phyloP scores from a whole-genome alignment of 306 rosid genomes.

The Macrotyloma uniflorum region DNA sequence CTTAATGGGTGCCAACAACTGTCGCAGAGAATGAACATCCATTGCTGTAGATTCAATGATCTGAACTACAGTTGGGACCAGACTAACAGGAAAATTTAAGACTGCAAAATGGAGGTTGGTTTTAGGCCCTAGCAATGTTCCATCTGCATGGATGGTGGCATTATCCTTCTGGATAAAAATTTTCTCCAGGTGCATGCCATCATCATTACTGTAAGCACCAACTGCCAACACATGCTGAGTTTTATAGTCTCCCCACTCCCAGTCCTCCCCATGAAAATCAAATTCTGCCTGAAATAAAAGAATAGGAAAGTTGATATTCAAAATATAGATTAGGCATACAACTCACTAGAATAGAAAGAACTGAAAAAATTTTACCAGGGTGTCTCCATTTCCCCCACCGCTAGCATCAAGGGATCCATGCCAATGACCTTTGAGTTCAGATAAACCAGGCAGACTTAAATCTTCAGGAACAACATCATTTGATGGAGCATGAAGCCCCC shows the following conservation, averaged over 20 bases:
- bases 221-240: conserved; percentile 84
- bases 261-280: conserved; percentile 91
- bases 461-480: conserved; percentile 83
- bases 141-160: conserved; percentile 96
- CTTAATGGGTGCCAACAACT: conserved; percentile 79
- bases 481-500: conserved; percentile 68
- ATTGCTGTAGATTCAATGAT: conserved; percentile 84
- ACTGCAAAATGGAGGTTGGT: conserved; percentile 92
- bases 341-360: conserved; percentile 33
- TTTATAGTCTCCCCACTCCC: conserved; percentile 99
- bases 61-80: conserved; percentile 90
- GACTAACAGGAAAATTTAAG: conserved; percentile 85
- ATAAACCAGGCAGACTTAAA: conserved; percentile 81
- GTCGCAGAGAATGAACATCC: conserved; percentile 85
- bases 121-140: conserved; percentile 88
- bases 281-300: conserved; percentile 76
- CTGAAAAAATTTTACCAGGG: conserved; percentile 59
- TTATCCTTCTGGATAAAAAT: conserved; percentile 88
- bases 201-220: conserved; percentile 90
- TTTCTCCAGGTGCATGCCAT: conserved; percentile 81
- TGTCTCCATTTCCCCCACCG: conserved; percentile 97
- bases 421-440: conserved; percentile 92
- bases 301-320: conserved; percentile 40
- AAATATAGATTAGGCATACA: conserved; percentile 31
- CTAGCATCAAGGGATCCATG: conserved; percentile 97